Base-by-base conservation (phyloP, 345 rosid genomes). In the Geranium brycei region DNA sequence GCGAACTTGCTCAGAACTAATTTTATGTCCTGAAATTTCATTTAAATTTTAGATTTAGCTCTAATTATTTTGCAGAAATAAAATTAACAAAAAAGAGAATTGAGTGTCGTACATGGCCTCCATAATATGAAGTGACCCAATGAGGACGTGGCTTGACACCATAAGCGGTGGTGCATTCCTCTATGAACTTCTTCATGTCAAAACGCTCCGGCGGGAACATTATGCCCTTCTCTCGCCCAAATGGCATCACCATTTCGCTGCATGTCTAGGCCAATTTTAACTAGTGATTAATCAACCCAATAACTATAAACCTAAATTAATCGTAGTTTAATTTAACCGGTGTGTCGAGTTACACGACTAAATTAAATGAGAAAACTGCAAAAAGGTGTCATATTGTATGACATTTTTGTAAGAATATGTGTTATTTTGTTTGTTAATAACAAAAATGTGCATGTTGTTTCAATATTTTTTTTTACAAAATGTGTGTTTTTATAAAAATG, bases 71-170 rank as follows among this genome's bases (percentile, higher is more conserved):
- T 51, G 7, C n/a, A 55, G 16, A 2, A 0, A 7, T 35, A 17
- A 23, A 11, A 2, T 41, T 1, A 67, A 5, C 13, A 41, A 23
- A 38, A 58, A 15, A 2, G 51, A 16, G 19, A 47, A 31, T 7
- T 38, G 6, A 31, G 17, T n/a, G n/a, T 8, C 80, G 17, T 71
- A 79, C 89, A 40, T 67, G 82, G 65, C 88, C 85, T 32, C 88
- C 85, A 41, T 72, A 85, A 56, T 83, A 78, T 15, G 91, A 77
- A 14, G 89, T 77, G 72, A 79, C 58, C 96, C 93, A 89, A 58
- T 85, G 89, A 67, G 89, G 91, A 59, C 76, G 77, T 58, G 96
- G 89, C 19, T 62, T 57, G 71, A 89, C 81, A 19, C 91, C 88
- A 64, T 76, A 87, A 16, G 17, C 6, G 30, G 69, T 63, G 53